A percentile compares a stretch with the other conserved stretches of the same genome.
These are phyloP conservation scores for Tilletia caries DNA, from an alignment of 1,284 basidiomycete species.

Conservation along the genomic window DNA sequence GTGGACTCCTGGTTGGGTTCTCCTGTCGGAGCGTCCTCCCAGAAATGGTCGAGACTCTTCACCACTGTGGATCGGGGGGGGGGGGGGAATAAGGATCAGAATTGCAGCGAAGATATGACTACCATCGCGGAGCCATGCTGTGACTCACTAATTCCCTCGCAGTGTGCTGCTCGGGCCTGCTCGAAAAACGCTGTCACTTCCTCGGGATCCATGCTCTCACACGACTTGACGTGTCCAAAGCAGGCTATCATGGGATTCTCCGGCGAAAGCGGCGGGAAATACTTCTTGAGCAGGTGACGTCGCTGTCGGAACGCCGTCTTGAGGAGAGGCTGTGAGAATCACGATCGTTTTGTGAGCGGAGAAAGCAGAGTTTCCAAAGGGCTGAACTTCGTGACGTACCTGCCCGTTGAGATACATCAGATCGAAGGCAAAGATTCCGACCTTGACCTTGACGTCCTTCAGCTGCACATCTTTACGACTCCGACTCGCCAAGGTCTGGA, in stretches of 20 bases:
- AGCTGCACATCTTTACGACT: conserved; percentile 48
- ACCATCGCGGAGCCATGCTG: neutral
- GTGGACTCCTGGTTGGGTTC: neutral
- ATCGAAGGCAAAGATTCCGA: conserved; percentile 50
- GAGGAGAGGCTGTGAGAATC: conserved; percentile 64
- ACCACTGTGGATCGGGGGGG: conserved; percentile 61
- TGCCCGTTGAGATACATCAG: conserved; percentile 56
- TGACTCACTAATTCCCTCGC: conserved; percentile 70
- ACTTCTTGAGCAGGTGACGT: conserved; percentile 64
- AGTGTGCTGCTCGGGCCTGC: conserved; percentile 72
- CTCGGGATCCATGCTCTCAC: conserved; percentile 67
- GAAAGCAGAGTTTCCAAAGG: neutral
- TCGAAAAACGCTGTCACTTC: conserved; percentile 74
- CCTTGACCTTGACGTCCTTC: conserved; percentile 46
- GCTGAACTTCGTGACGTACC: conserved; percentile 8
- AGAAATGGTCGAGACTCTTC: conserved; percentile 64
- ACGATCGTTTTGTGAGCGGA: neutral
- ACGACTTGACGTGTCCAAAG: conserved; percentile 72
- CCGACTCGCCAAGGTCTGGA: conserved; percentile 43
- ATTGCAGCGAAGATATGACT: neutral
- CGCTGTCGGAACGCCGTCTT: conserved; percentile 70
- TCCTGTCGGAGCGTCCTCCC: conserved; percentile 17
- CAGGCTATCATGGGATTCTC: conserved; percentile 62
- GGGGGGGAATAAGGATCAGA: too few relatives aligned
- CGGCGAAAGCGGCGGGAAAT: conserved; percentile 54